Evolutionary conservation across 495 filamentous ascomycete species (phyloP).

Genomic region (Hyaloscypha finlandica): DNA sequence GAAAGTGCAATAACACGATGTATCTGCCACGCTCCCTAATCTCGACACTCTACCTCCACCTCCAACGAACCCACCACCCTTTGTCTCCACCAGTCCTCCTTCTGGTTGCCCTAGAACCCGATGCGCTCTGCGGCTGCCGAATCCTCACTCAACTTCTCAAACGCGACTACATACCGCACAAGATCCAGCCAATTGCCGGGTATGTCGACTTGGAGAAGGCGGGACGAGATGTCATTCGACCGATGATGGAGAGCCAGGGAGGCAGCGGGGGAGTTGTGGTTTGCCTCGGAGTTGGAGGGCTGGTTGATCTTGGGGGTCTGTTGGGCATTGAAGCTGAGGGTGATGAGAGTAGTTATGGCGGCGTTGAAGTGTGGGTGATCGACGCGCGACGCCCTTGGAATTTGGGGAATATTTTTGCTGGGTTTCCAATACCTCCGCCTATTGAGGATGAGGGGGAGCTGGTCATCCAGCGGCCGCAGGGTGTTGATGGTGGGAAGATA

Average conservation of each 20-base stretch:
- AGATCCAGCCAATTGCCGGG: constrained; percentile 90
- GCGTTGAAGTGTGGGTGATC: constrained; percentile 92
- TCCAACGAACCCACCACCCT: constrained; percentile 77
- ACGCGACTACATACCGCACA: constrained; percentile 97
- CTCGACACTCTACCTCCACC: constrained; percentile 85
- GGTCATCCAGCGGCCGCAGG: constrained; percentile 49
- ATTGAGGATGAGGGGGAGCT: constrained; percentile 44
- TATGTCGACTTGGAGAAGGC: constrained; percentile 85
- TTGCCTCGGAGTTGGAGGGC: constrained; percentile 88
- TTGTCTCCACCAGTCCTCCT: constrained; percentile 89
- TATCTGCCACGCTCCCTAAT: constrained; percentile 91
- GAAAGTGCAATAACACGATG: constrained; percentile 53
- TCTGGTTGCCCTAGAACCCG: constrained; percentile 89
- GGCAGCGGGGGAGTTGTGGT: constrained; percentile 85
- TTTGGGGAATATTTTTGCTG: constrained; percentile 87
- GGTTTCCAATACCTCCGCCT: constrained; percentile 49
- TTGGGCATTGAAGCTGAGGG: constrained; percentile 64
- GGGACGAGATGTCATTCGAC: constrained; percentile 72
- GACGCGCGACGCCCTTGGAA: constrained; percentile 95
- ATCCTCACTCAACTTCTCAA: constrained; percentile 90
- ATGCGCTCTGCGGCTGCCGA: constrained; percentile 92
- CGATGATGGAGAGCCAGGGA: constrained; percentile 79
- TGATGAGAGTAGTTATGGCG: constrained; percentile 51
- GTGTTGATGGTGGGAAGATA: constrained; percentile 67
- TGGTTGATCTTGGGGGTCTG: constrained; percentile 79